A percentile compares a stretch with the other conserved stretches of the same genome.
Conservation (phyloP, 768 basidiomycete genomes). For the Glaciozyma martinii region DNA sequence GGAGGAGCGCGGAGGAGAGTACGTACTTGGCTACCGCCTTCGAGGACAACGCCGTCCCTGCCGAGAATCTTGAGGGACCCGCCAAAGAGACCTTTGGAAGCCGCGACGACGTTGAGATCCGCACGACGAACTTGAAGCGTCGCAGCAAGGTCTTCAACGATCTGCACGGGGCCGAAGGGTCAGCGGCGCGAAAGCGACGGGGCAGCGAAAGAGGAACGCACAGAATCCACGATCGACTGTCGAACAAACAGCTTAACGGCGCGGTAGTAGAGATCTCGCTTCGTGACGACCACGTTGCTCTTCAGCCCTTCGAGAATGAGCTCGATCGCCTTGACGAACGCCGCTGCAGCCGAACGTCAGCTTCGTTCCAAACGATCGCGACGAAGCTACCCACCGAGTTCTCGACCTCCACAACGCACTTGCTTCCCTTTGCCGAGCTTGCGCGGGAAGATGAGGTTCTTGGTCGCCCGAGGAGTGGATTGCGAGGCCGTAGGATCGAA, state of each 20-base stretch:
- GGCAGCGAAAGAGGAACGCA: conserved; percentile 38
- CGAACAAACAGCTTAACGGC: conserved; percentile 68
- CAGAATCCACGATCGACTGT: conserved; percentile 71
- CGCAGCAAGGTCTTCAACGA: conserved; percentile 82
- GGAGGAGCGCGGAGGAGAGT: no score
- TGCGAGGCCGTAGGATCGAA: not conserved
- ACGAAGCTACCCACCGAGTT: conserved; percentile 6
- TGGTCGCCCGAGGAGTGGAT: not conserved
- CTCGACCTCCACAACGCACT: conserved; percentile 2
- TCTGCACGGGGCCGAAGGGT: conserved; percentile 43
- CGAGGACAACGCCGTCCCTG: conserved; percentile 13
- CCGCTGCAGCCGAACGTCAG: conserved; percentile 45
- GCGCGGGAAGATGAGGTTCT: conserved; percentile 11
- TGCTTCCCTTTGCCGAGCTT: conserved; percentile 9
- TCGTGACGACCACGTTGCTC: conserved; percentile 52
- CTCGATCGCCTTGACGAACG: conserved; percentile 58
- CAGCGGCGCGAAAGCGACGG: not conserved
- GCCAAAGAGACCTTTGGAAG: conserved; percentile 77
- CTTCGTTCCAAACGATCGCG: not conserved
- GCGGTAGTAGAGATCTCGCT: conserved; percentile 84
- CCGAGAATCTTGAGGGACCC: conserved; percentile 53
- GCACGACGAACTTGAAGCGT: conserved; percentile 63
- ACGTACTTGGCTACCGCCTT: not conserved
- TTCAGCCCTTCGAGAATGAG: conserved; percentile 60
- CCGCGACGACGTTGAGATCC: conserved; percentile 77